Evolutionary conservation across 768 basidiomycete genomes (phyloP).

Genomic region (Termitomyces sp.): DNA sequence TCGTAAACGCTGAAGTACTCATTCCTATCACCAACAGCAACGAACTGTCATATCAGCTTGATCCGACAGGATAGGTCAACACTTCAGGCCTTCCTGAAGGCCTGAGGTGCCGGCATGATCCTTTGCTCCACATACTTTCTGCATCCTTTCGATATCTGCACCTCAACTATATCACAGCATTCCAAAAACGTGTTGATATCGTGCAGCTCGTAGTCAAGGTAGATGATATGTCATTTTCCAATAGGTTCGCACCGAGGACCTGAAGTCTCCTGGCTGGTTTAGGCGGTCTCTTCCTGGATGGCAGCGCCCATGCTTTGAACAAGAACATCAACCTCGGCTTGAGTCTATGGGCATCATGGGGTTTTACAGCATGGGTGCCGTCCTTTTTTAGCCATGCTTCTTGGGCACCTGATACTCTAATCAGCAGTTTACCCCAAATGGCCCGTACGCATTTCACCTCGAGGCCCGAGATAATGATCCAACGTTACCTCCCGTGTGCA

Average conservation of each 20-base stretch:
- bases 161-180: background rate
- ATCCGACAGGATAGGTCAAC: conserved; percentile 6
- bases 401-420: background rate
- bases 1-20: background rate
- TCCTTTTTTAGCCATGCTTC: background rate
- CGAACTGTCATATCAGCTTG: conserved; percentile 4
- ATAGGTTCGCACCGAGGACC: background rate
- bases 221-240: background rate
- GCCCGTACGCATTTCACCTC: background rate
- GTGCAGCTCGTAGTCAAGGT: background rate
- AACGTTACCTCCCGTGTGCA: background rate
- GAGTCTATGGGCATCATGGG: background rate
- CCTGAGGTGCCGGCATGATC: background rate
- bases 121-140: background rate
- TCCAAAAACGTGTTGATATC: background rate
- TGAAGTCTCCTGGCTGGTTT: too few species aligned
- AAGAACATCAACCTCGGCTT: background rate
- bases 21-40: conserved; percentile 1
- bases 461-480: background rate
- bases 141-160: background rate
- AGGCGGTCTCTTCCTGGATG: background rate
- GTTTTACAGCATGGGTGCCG: background rate
- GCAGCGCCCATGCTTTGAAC: background rate
- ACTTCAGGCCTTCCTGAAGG: background rate
- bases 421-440: background rate